Percentiles rank a stretch among this genome's conserved stretches.
Conservation (phyloP, 345 rosid species). For the Euphorbia pulcherrima region DNA sequence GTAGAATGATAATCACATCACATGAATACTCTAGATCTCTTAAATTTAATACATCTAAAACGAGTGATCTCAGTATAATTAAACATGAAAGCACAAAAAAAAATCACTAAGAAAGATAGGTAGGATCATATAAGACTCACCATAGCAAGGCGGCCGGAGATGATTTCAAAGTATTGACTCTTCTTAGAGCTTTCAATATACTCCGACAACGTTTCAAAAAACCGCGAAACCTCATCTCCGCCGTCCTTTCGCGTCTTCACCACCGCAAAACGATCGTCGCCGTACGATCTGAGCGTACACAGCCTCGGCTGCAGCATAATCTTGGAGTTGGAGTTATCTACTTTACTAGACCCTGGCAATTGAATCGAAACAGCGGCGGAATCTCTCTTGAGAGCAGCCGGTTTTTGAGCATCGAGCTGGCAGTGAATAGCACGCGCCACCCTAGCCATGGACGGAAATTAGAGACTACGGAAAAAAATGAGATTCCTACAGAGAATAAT, state of each 20-base stretch:
- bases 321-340: conserved; percentile 56
- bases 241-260: conserved; percentile 40
- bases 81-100: no score
- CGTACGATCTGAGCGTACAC: conserved; percentile 83
- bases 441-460: conserved; percentile 42
- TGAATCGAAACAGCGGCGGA: conserved; percentile 19
- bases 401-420: conserved; percentile 20
- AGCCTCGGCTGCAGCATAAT: conserved; percentile 76
- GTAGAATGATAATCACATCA: no score
- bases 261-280: conserved; percentile 47
- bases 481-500: conserved; percentile 13
- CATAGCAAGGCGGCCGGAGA: conserved; percentile 91
- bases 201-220: conserved; percentile 70
- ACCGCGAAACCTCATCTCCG: conserved; percentile 43
- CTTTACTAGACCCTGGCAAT: conserved; percentile 16
- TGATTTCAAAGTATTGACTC: conserved; percentile 84
- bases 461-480: no score
- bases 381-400: conserved; percentile 23
- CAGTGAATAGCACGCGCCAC: conserved; percentile 47
- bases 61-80: no score
- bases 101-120: no score
- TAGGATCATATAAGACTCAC: conserved; percentile 23
- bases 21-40: no score
- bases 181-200: conserved; percentile 86
- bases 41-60: no score